Conservation (phyloP, 2,329 filamentous ascomycete species). For the Polytolypa hystricis region DNA sequence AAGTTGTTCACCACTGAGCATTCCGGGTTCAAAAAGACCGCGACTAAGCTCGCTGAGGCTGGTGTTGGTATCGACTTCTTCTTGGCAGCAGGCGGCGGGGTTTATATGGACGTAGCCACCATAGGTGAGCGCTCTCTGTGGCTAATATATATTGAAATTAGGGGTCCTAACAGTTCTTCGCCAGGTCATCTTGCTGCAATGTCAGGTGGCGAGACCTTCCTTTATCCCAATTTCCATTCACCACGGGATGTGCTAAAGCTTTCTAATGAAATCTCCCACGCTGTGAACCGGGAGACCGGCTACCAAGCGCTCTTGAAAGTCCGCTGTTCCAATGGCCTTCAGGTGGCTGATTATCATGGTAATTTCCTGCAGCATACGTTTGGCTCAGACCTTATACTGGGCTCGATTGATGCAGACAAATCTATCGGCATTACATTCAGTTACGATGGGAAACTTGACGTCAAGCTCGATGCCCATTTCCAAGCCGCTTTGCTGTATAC, state of each 20-base stretch:
- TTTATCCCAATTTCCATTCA: constrained; percentile 91
- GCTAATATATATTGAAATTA: too few relatives aligned
- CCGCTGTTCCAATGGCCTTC: constrained; percentile 88
- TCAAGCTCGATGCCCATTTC: constrained; percentile 94
- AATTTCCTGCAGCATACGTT: constrained; percentile 96
- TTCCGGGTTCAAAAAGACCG: constrained; percentile 72
- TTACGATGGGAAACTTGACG: constrained; percentile 95
- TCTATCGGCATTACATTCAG: constrained; percentile 82
- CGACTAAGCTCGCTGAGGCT: constrained; percentile 74
- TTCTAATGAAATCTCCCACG: constrained; percentile 73
- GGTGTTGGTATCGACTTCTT: constrained; percentile 93
- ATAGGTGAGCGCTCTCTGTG: constrained; percentile 50
- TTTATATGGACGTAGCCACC: constrained; percentile 86
- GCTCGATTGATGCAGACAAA: constrained; percentile 85
- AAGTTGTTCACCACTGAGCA: constrained; percentile 88
- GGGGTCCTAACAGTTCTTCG: too few relatives aligned
- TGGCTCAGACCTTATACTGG: constrained; percentile 87
- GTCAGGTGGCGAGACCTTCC: constrained; percentile 92
- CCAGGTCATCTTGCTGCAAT: constrained; percentile 70
- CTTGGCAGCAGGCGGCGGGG: constrained; percentile 77
- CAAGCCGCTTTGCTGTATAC: constrained; percentile 93
- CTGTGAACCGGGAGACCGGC: constrained; percentile 79
- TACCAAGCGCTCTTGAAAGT: constrained; percentile 98
- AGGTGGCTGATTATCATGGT: constrained; percentile 87
- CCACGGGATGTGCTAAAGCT: constrained; percentile 77